Conservation (phyloP, 345 rosid species). For the Sonneratia caseolaris region DNA sequence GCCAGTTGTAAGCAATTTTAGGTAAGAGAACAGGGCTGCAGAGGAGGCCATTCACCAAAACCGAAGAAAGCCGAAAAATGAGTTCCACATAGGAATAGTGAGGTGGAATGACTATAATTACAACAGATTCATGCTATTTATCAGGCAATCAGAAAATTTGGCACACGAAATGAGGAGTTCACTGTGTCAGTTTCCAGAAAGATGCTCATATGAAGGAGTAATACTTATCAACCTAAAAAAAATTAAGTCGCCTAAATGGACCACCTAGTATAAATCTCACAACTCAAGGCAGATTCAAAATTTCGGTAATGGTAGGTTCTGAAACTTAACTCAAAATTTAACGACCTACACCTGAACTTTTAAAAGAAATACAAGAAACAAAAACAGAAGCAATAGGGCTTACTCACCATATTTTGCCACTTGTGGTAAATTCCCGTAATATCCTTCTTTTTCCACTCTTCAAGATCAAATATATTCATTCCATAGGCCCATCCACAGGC, state of each 20-base stretch:
- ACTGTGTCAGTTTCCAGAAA: too few species aligned
- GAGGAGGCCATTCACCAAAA: neutral
- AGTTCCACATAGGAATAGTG: too few species aligned
- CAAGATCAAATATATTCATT: constrained; percentile 88
- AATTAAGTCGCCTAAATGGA: too few species aligned
- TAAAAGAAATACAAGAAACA: neutral
- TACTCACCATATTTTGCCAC: constrained; percentile 93
- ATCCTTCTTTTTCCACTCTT: constrained; percentile 87
- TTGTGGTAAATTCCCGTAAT: constrained; percentile 95
- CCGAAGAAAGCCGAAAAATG: neutral
- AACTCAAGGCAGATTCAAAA: neutral
- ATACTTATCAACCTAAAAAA: too few species aligned
- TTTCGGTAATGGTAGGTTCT: neutral
- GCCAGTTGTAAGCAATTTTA: neutral
- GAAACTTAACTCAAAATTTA: neutral
- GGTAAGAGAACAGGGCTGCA: neutral
- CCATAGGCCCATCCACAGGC: constrained; percentile 99
- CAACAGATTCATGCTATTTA: too few species aligned
- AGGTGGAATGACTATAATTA: too few species aligned
- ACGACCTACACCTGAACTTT: neutral
- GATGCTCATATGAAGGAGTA: too few species aligned
- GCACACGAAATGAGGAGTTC: too few species aligned
- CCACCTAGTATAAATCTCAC: neutral
- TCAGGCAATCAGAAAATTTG: too few species aligned
- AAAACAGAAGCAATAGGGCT: neutral